Evolutionary conservation across 768 basidiomycete genomes (phyloP), one percentile per base, ranked within the genome.

Genomic region (Nidula microcarpa): DNA sequence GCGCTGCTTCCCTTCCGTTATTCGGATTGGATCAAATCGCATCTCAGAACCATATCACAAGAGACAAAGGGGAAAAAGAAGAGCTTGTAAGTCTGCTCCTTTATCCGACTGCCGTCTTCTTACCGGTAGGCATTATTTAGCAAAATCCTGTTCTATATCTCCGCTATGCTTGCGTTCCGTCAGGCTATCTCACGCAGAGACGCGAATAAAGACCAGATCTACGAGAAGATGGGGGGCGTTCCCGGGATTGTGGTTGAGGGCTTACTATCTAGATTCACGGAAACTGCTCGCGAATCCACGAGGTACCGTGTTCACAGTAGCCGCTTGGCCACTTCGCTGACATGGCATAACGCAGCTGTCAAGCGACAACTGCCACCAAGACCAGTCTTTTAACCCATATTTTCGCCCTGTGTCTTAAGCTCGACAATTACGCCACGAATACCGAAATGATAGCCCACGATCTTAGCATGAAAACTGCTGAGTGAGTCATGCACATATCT

Each of bases 371-470:
- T 5, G 77, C 83, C 51, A 87, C 79, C 34, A 81, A 89, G 63
- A 86, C 86, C 2, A 82, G 79, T 60, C 74, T 96, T 2, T 69
- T 94, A 53, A 82, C 89, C 1, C 82, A 92, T 61, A 78, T 94
- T 63, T 87, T 96, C 55, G 86, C 89, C 1, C 72, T 96, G 0
- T 91, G 87, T 61, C 79, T 97, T 32, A 83, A 80, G 47, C 65
- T 94, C 6, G 94, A 97, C 57, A 81, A 84, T 50, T 96, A 82
- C 60, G 82, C 84, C 0, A 80, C 86, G 0, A 86, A 97, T 57
- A 77, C 85, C 0, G 72, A 77, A 1, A 62, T 78, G 32, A 70
- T 97, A 34, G 89, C 93, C 2, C 72, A 77, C 6, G 95, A 97
- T 68, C 68, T 98, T 6, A 82, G 77, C 57, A 80, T 92, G 75